Percentiles rank a stretch among this genome's conserved stretches.
phyloP scores from a whole-genome alignment of 768 basidiomycete genomes.

The Amanita pseudoporphyria region DNA sequence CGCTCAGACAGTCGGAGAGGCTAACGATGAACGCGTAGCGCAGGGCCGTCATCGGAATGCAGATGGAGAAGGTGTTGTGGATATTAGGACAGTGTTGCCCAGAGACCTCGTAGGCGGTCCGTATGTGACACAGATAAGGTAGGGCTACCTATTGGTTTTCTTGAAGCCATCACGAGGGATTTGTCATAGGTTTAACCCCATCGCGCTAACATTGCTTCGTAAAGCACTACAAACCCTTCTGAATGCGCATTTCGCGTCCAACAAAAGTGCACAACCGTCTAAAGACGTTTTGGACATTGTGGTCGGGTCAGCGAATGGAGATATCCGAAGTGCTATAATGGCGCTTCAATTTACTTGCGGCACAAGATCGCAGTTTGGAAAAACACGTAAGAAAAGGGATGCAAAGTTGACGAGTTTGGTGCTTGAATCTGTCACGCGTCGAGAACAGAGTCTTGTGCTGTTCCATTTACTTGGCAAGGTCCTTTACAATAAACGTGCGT shows the following conservation, averaged over 20 bases:
- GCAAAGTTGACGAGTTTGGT: constrained; percentile 19
- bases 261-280: constrained; percentile 29
- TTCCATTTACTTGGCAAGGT: constrained; percentile 94
- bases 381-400: constrained; percentile 23
- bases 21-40: constrained; percentile 35
- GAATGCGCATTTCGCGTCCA: constrained; percentile 33
- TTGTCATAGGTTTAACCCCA: constrained; percentile 72
- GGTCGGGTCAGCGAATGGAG: constrained; percentile 76
- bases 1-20: constrained; percentile 68
- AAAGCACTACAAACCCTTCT: constrained; percentile 65
- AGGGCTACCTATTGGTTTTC: constrained; percentile 15
- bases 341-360: constrained; percentile 79
- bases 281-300: constrained; percentile 68
- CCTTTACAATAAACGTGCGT: constrained; percentile 88
- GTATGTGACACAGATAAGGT: constrained; percentile 78
- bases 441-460: constrained; percentile 79
- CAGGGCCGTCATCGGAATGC: constrained; percentile 24
- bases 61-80: constrained; percentile 22
- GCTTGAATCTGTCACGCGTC: constrained; percentile 66
- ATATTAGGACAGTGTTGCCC: constrained; percentile 64
- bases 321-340: constrained; percentile 91
- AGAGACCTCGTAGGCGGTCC: constrained; percentile 59
- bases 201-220: constrained; percentile 78
- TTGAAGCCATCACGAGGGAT: not conserved
- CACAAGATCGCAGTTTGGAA: constrained; percentile 15